Percentiles rank a stretch among this genome's conserved stretches.
Conservation (phyloP, 306 rosid species). For the Dryas drummondii region DNA sequence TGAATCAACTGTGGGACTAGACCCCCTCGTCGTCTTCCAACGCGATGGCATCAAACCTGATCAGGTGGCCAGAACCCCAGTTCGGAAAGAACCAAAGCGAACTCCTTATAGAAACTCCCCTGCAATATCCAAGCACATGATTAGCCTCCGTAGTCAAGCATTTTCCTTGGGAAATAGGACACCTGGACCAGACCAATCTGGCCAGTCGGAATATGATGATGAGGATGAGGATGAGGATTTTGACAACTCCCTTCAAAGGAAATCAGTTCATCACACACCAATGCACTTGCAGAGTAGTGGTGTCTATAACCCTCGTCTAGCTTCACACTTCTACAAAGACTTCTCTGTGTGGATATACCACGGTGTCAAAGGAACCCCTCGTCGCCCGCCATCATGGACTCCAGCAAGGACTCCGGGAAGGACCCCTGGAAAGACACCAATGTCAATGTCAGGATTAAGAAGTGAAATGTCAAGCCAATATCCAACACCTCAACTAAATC, state of each 20-base stretch:
- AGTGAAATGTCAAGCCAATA: conserved; percentile 51
- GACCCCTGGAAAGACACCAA: conserved; percentile 59
- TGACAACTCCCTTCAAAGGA: conserved; percentile 76
- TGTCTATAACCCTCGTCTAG: conserved; percentile 59
- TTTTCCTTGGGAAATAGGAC: conserved; percentile 44
- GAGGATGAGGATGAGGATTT: conserved; percentile 50
- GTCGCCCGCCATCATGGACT: conserved; percentile 73
- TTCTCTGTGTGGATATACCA: conserved; percentile 75
- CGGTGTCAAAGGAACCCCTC: conserved; percentile 75
- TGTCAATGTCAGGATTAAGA: conserved; percentile 36
- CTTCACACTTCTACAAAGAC: conserved; percentile 83
- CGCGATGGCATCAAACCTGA: conserved; percentile 67
- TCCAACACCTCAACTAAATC: conserved; percentile 45
- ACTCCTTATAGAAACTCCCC: conserved; percentile 42
- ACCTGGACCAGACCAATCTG: conserved; percentile 38
- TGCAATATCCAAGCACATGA: conserved; percentile 46
- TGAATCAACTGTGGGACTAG: conserved; percentile 76
- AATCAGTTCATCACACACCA: conserved; percentile 46
- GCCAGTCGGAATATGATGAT: conserved; percentile 30
- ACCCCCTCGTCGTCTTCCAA: conserved; percentile 68
- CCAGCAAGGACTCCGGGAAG: conserved; percentile 71
- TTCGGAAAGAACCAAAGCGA: conserved; percentile 44
- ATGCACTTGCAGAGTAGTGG: conserved; percentile 42
- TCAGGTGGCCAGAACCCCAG: conserved; percentile 49
- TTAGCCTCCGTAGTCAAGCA: conserved; percentile 54